Evolutionary conservation across 495 filamentous ascomycete genomes (phyloP).

Genomic region (Podospora anserina): DNA sequence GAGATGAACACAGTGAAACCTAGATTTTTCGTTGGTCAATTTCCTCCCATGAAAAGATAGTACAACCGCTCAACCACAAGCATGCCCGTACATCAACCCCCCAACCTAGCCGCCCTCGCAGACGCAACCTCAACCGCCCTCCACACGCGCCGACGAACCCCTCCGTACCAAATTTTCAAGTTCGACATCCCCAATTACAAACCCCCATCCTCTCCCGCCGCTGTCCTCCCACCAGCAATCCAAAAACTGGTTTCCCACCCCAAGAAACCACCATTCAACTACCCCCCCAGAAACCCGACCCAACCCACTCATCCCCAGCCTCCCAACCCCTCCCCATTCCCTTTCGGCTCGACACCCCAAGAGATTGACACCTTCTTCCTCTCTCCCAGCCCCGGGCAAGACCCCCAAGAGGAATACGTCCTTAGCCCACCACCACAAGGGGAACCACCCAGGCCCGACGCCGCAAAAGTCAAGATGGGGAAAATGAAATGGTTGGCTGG

Average conservation of each 20-base stretch:
- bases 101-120: neutral
- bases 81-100: neutral
- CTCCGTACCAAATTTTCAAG: neutral
- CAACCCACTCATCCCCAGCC: neutral
- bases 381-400: neutral
- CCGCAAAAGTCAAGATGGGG: neutral
- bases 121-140: neutral
- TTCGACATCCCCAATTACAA: neutral
- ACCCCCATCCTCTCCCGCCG: neutral
- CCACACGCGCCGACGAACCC: neutral
- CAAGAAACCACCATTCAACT: neutral
- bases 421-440: neutral
- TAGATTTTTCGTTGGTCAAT: neutral
- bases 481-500: neutral
- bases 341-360: neutral
- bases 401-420: neutral
- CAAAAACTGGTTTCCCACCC: neutral
- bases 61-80: neutral
- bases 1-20: neutral
- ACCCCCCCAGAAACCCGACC: neutral
- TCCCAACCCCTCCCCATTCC: neutral
- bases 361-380: neutral
- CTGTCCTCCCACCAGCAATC: neutral
- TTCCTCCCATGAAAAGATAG: neutral
- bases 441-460: neutral